Percentiles rank a stretch among this genome's conserved stretches.
Conservation (phyloP, 1,284 basidiomycete species). For the Marasmius oreades region DNA sequence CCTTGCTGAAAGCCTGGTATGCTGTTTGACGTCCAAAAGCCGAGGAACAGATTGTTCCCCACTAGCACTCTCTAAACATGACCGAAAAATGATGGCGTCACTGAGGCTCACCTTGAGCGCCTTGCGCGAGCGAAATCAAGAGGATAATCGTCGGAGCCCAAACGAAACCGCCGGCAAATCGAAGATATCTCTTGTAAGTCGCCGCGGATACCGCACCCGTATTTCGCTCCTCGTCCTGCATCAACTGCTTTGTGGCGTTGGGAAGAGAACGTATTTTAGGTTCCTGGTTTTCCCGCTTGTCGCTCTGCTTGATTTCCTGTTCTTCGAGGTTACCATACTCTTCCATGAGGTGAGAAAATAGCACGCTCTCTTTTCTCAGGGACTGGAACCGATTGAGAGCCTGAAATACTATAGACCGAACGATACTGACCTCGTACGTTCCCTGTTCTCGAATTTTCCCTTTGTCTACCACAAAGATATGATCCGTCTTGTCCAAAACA, state of each 20-base stretch:
- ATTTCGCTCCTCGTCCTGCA: constrained; percentile 54
- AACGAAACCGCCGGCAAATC: constrained; percentile 45
- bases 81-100: not conserved
- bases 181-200: constrained; percentile 54
- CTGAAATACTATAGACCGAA: not conserved
- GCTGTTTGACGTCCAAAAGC: constrained; percentile 43
- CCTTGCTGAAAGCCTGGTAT: constrained; percentile 49
- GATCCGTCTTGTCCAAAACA: constrained; percentile 63
- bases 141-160: constrained; percentile 43
- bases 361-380: constrained; percentile 46
- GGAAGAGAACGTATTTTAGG: not conserved
- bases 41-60: constrained; percentile 42
- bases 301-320: constrained; percentile 16
- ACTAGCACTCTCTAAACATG: constrained; percentile 26
- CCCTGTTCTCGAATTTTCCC: constrained; percentile 64
- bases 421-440: constrained; percentile 45
- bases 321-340: constrained; percentile 51
- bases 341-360: constrained; percentile 60
- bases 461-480: constrained; percentile 74
- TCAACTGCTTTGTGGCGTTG: constrained; percentile 32
- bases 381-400: constrained; percentile 30
- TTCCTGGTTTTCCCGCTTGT: not conserved
- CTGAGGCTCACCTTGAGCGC: constrained; percentile 31
- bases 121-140: constrained; percentile 35
- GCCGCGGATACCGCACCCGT: constrained; percentile 48